These are phyloP conservation scores for Cercospora beticola DNA, from an alignment of 2,329 filamentous ascomycete species.

Conservation along the genomic window DNA sequence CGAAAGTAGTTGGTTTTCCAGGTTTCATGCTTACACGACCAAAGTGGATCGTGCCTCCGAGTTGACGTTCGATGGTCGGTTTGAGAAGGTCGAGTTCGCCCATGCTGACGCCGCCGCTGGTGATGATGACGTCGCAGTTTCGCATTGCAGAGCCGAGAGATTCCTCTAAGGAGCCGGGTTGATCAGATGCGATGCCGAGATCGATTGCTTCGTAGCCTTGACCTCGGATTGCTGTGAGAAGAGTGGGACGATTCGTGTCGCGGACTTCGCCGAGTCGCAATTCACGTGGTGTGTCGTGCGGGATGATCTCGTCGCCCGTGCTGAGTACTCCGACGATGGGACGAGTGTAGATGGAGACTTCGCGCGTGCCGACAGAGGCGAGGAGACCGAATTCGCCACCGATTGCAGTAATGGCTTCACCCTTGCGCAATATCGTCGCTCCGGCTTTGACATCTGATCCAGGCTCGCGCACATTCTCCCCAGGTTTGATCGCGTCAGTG, in stretches of 20 bases:
- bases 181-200: slow-evolving; percentile 79
- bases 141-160: slow-evolving; percentile 73
- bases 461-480: slow-evolving; percentile 87
- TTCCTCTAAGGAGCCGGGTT: slow-evolving; percentile 70
- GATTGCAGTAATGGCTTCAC: slow-evolving; percentile 78
- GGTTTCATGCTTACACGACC: slow-evolving; percentile 97
- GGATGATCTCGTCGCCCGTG: slow-evolving; percentile 91
- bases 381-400: slow-evolving; percentile 91
- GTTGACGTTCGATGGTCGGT: slow-evolving; percentile 84
- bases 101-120: slow-evolving; percentile 95
- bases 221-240: slow-evolving; percentile 72
- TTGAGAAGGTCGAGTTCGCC: slow-evolving; percentile 96
- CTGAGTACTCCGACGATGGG: slow-evolving; percentile 85
- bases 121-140: slow-evolving; percentile 77
- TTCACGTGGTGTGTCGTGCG: slow-evolving; percentile 60
- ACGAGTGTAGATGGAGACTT: slow-evolving; percentile 70
- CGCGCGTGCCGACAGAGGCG: slow-evolving; percentile 73
- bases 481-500: slow-evolving; percentile 68
- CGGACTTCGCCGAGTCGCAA: slow-evolving; percentile 81
- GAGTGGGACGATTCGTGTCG: slow-evolving; percentile 86
- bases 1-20: slow-evolving; percentile 95
- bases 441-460: slow-evolving; percentile 80
- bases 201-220: slow-evolving; percentile 80
- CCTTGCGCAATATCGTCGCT: slow-evolving; percentile 68
- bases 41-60: slow-evolving; percentile 93